Percentiles rank a stretch among this genome's conserved stretches.
phyloP scores from a whole-genome alignment of 495 filamentous ascomycete species.

The Wilcoxina mikolae region DNA sequence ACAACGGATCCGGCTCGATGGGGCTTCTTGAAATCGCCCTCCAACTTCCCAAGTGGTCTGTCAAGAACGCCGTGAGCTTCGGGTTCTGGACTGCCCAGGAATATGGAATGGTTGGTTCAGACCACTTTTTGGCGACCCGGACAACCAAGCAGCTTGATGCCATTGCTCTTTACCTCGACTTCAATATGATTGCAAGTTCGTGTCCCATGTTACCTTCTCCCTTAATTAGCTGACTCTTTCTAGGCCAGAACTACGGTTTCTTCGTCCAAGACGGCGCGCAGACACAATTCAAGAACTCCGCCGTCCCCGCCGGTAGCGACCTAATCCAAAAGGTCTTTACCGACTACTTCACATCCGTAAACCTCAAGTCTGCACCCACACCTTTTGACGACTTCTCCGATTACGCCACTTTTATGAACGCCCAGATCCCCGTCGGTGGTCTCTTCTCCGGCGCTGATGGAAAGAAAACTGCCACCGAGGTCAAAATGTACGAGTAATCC shows the following conservation, averaged over 20 bases:
- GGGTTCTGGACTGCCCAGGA: conserved; percentile 52
- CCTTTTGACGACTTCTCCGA: conserved; percentile 52
- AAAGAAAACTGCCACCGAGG: conserved; percentile 47
- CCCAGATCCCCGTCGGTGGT: conserved; percentile 49
- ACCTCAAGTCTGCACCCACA: conserved; percentile 35
- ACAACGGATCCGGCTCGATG: conserved; percentile 52
- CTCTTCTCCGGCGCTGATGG: conserved; percentile 56
- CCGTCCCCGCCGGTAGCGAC: conserved; percentile 49
- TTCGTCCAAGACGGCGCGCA: conserved; percentile 59
- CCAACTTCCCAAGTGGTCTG: conserved; percentile 40
- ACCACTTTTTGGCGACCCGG: conserved; percentile 42
- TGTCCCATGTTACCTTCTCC: not conserved
- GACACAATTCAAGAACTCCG: conserved; percentile 43
- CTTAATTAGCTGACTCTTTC: conserved; percentile 34
- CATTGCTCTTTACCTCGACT: conserved; percentile 56
- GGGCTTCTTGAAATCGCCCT: conserved; percentile 49
- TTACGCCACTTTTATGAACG: conserved; percentile 52
- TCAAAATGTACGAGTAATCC: conserved; percentile 5
- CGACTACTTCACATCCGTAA: conserved; percentile 39
- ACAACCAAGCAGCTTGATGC: conserved; percentile 37
- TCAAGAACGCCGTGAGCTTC: conserved; percentile 56
- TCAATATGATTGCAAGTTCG: conserved; percentile 67
- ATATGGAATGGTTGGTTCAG: conserved; percentile 43
- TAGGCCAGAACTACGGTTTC: conserved; percentile 53
- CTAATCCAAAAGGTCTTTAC: conserved; percentile 50